Evolutionary conservation across 176 grass and related monocot genomes (phyloP).

Genomic region (Carex myosuroides): DNA sequence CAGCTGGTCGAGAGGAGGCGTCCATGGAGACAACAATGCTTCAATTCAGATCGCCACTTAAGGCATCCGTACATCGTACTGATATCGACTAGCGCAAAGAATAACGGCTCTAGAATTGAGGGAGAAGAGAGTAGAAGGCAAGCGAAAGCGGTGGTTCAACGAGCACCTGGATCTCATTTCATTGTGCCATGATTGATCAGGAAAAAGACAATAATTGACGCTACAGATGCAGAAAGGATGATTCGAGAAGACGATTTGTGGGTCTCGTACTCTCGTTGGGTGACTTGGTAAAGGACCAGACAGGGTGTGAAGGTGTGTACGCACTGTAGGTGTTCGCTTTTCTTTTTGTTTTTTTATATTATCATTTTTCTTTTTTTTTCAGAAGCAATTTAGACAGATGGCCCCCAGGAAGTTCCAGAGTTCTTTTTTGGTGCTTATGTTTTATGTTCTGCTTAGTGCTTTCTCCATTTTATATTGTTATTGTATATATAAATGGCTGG

Average conservation of each 20-base stretch:
- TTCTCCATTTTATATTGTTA: background rate
- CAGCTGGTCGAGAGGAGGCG: slow-evolving; percentile 66
- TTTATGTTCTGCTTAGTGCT: background rate
- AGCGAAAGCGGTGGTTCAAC: slow-evolving; percentile 10
- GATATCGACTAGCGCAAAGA: background rate
- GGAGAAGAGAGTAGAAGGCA: background rate
- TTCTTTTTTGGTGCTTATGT: background rate
- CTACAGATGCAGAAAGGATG: slow-evolving; percentile 12
- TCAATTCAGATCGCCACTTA: background rate
- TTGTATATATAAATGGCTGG: too few relatives aligned
- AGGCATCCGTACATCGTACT: slow-evolving; percentile 26
- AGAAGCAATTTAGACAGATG: background rate
- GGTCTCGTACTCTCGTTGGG: slow-evolving; percentile 4
- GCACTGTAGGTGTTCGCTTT: background rate
- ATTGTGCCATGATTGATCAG: background rate
- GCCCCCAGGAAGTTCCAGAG: background rate
- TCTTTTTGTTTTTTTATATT: background rate
- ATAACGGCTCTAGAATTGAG: background rate
- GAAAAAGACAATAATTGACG: slow-evolving; percentile 17
- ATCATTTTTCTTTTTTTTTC: background rate
- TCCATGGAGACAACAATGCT: slow-evolving; percentile 37
- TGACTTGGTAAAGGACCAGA: background rate
- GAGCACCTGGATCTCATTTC: slow-evolving; percentile 27
- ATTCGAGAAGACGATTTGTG: slow-evolving; percentile 20
- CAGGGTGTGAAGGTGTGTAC: background rate